Evolutionary conservation across 2,329 filamentous ascomycete genomes (phyloP), one percentile per base, ranked within the genome.

Genomic region (Clonostachys rhizophaga): DNA sequence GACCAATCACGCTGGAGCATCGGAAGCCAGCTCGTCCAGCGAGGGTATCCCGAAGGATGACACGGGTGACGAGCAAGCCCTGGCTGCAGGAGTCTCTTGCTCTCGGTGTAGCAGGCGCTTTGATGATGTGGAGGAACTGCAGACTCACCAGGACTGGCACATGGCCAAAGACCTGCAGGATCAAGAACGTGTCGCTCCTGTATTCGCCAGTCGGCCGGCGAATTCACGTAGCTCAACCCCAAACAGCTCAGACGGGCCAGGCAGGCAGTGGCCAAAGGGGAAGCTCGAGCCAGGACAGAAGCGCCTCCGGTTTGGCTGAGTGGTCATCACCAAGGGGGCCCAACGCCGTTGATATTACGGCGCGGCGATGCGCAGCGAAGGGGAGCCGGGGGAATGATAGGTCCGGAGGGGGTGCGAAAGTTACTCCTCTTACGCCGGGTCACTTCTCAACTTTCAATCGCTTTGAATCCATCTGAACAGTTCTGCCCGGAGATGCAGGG

Each of bases 61-160:
- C 5, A 39, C 10, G 36, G 14, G 36, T 39, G 36, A 39, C 36
- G 36, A 39, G 14, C 14, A 39, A 18, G 17, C 17, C 14, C 14
- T 18, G 14, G 36, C 36, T 39, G 36, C 36, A 39, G 36, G 36
- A 18, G 17, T 18, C 36, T 39, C 36, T n/a, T 95, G 90, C 64
- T 61, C 71, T 44, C 81, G 81, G 52, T 96, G 91, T 64, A 75
- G 78, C 49, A 75, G 78, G 56, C 61, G 63, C n/a, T 71, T 94
- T 34, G 71, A 75, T 12, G 70, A 74, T 37, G 60, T 71, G 24
- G 79, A 85, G 47, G 76, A 78, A 55, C 61, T 83, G 42, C 78
- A 84, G 54, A 91, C 88, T 66, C 94, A 99, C 64, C 75, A 86
- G 46, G 94, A 99, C 64, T 97, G 91, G 86, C 94, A 99, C 68